Evolutionary conservation across 2,329 filamentous ascomycete genomes (phyloP), one percentile per base, ranked within the genome.

Genomic region (Diaporthe velutina): DNA sequence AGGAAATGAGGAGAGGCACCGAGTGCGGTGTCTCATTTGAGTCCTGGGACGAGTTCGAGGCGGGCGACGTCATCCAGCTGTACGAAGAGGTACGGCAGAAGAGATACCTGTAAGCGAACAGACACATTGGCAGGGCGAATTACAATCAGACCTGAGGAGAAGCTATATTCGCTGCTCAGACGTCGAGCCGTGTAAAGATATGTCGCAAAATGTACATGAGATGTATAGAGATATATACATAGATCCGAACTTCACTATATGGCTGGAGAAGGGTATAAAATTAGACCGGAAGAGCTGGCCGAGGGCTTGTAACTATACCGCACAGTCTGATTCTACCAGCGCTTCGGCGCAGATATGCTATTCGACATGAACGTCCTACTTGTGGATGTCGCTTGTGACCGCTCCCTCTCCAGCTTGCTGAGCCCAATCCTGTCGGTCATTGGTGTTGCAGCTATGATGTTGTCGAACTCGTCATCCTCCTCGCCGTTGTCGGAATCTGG

Each of bases 21-120:
- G 97, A 99, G 84, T 99, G 97, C 80, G 97, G 97, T 78, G 93
- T 99, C 78, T 92, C 91, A 70, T 96, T 99, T 80, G 91, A 93
- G 4, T 89, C 88, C 42, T 99, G 95, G 91, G 88, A 93, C 64
- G 93, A 91, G 30, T 93, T 98, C 81, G 83, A 93, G 80, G 87
- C 91, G 19, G 97, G 96, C 38, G 97, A 99, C 84, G 90, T 93
- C 82, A 90, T 99, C 76, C 97, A 98, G 86, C 93, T 92, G 45
- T 98, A 96, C 80, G 95, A 98, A 81, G 93, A 96, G 84, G 89
- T 92, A 25, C 85, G 84, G 73, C 94, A 97, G 84, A 93, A 93
- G 87, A 89, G 95, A 76, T 83, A 78, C 33, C 78, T 91, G 81
- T 90, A 87, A 83, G 72, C 77, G 40, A 48, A 25, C 22, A 66